A percentile compares a stretch with the other conserved stretches of the same genome.
Evolutionary conservation across 1,284 basidiomycete genomes (phyloP).

Genomic region (Cutaneotrichosporon cavernicola): DNA sequence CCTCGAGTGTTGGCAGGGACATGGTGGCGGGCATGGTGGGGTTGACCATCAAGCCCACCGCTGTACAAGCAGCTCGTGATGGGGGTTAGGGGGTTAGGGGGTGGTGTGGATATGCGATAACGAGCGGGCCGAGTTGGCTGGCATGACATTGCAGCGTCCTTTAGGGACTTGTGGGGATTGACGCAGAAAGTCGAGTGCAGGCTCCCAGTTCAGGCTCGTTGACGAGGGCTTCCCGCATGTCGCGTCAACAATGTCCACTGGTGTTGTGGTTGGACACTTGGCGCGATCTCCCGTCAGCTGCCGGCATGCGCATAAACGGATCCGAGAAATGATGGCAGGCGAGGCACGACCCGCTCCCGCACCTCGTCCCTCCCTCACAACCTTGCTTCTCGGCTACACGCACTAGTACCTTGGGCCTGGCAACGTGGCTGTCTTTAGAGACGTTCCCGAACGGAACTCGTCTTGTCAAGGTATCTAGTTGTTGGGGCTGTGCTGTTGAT

Average conservation of each 20-base stretch:
- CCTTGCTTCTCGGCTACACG: neutral
- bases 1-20: neutral
- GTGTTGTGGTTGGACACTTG: neutral
- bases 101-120: neutral
- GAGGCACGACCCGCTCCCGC: slow-evolving; percentile 8
- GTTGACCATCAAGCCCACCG: neutral
- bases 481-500: too few relatives aligned
- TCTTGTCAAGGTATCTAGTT: neutral
- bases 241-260: neutral
- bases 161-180: neutral
- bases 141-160: neutral
- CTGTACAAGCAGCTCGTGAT: neutral
- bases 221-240: neutral
- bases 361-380: neutral
- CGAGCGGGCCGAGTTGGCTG: neutral
- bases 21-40: neutral
- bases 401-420: neutral
- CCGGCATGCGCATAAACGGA: slow-evolving; percentile 2
- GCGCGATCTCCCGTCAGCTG: neutral
- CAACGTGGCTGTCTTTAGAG: neutral
- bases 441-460: neutral
- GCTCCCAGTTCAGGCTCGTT: neutral
- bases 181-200: neutral
- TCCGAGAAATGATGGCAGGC: neutral
- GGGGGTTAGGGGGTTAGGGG: too few relatives aligned